Conservation (phyloP, 257 asterid species). For the Phtheirospermum japonicum region DNA sequence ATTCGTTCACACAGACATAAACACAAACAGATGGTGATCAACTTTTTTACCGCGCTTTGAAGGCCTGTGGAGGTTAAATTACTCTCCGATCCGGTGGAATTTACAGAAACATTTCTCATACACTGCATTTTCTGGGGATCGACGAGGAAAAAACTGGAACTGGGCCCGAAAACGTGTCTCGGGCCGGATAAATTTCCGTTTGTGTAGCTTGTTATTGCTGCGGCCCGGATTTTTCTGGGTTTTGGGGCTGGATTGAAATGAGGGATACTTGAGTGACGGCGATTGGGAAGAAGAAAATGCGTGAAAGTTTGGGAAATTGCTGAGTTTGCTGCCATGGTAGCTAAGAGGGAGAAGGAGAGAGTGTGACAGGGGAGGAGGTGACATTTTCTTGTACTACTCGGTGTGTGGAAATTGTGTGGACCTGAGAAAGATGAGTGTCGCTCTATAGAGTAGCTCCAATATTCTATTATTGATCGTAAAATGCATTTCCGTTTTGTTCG, state of each 20-base stretch:
- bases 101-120: slow-evolving; percentile 34
- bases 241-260: slow-evolving; percentile 23
- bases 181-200: slow-evolving; percentile 16
- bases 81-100: slow-evolving; percentile 45
- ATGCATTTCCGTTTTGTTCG: too few relatives aligned
- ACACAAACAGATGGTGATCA: neutral
- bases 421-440: slow-evolving; percentile 25
- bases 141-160: slow-evolving; percentile 21
- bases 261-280: slow-evolving; percentile 25
- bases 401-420: slow-evolving; percentile 62
- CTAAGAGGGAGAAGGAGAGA: slow-evolving; percentile 27
- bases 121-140: slow-evolving; percentile 29
- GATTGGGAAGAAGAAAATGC: slow-evolving; percentile 35
- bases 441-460: too few relatives aligned
- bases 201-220: neutral
- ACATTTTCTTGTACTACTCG: slow-evolving; percentile 34
- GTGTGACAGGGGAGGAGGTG: slow-evolving; percentile 27
- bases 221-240: slow-evolving; percentile 25
- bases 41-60: slow-evolving; percentile 45
- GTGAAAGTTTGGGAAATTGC: slow-evolving; percentile 39
- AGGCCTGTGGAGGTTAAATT: slow-evolving; percentile 41
- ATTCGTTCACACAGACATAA: neutral
- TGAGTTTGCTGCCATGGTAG: slow-evolving; percentile 42
- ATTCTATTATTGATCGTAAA: too few relatives aligned
- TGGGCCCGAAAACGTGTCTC: slow-evolving; percentile 23